Conservation (phyloP, 257 asterid species). For the Schizonepeta tenuifolia region DNA sequence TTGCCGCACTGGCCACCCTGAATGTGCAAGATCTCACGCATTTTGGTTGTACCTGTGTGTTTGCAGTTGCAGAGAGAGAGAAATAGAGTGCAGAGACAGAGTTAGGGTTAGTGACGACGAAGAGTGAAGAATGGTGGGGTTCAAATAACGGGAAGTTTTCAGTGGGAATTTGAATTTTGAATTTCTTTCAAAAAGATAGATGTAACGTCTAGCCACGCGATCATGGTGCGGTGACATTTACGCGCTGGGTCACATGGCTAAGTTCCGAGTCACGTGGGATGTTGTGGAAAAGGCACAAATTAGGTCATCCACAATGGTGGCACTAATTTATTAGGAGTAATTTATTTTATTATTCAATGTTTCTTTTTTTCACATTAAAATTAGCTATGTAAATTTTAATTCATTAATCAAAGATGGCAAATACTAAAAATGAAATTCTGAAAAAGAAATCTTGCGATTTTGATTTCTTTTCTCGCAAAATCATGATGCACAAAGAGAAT, state of each 20-base stretch:
- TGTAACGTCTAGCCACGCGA: conserved; percentile 30
- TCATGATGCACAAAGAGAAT: too few species aligned
- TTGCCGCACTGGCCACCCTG: conserved; percentile 57
- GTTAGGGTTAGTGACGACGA: conserved; percentile 14
- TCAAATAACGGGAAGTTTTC: conserved; percentile 19
- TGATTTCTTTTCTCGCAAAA: too few species aligned
- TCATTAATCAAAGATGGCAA: too few species aligned
- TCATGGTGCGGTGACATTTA: not conserved
- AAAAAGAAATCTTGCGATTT: too few species aligned
- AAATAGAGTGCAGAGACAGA: conserved; percentile 9
- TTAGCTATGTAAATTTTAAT: too few species aligned
- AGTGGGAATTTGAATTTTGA: conserved; percentile 38
- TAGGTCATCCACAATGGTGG: too few species aligned
- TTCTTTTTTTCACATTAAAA: too few species aligned
- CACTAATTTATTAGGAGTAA: too few species aligned
- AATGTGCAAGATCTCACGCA: conserved; percentile 57
- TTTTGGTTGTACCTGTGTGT: not conserved
- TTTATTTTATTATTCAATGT: too few species aligned
- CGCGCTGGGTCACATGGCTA: conserved; percentile 32
- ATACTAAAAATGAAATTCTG: too few species aligned
- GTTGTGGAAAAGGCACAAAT: not conserved
- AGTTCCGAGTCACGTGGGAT: conserved; percentile 11
- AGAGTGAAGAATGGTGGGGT: conserved; percentile 17
- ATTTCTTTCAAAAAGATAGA: not conserved
- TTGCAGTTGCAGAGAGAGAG: not conserved